Evolutionary conservation across 1,284 basidiomycete genomes (phyloP), one percentile per base, ranked within the genome.

Genomic region (Cutaneotrichosporon daszewskae): DNA sequence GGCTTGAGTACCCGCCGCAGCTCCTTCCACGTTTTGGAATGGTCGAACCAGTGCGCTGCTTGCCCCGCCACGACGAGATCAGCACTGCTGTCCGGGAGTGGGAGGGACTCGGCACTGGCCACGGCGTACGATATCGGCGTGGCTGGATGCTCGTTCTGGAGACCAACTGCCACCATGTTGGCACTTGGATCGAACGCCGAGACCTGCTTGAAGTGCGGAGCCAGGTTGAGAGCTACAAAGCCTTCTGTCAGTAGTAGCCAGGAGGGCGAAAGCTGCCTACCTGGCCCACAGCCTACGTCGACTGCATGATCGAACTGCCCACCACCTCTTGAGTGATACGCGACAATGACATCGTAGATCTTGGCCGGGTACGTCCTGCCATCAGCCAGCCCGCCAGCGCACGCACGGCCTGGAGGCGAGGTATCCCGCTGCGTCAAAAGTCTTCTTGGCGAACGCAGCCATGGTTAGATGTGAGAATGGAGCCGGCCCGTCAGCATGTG

Each of bases 31-130:
- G 84, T 74, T 48, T 74, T 77, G 4, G 66, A 60, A 76, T 84
- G 85, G 58, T 89, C 75, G 61, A 91, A 91, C 87, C 87, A 91
- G 63, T 94, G 88, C 1, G 82, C 81, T 0, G 88, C 81, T 68
- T 90, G 88, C 2, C 84, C 85, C 16, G 85, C 76, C 5, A 84
- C 77, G 27, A 87, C 72, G 45, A 92, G 64, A 64, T 92, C 89
- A 3, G 87, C 81, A 35, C 76, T 80, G 1, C 66, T 72, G 31
- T 79, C 74, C 20, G 72, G 64, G 5, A 55, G 23, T 3, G 31
- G 29, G 3, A 60, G 42, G 32, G 54, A 43, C 47, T 64, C 60
- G 1, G 52, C 57, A 7, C 23, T 35, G 4, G 58, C 61, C 6
- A 60, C 54, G 4, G 83, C 47, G 37, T 80, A 77, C 0, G 65